Conservation (phyloP, 371 early-diverging fungal genomes). For the Apophysomyces trapeziformis region DNA sequence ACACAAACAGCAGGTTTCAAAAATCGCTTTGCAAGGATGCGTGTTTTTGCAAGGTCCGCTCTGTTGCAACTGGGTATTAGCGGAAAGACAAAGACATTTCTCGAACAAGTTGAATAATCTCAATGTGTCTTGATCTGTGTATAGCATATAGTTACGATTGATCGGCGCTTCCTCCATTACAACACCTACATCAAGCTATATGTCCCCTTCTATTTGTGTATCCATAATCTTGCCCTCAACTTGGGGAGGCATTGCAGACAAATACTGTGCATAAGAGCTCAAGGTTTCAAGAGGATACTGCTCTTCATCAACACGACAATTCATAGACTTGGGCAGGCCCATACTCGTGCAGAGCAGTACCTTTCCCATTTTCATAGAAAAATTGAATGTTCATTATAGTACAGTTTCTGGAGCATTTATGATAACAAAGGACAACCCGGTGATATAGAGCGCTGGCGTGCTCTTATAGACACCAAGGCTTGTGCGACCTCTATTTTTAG, state of each 20-base stretch:
- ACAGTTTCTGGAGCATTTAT: slow-evolving; percentile 15
- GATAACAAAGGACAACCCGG: slow-evolving; percentile 5
- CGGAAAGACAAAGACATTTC: no score
- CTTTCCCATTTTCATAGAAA: slow-evolving; percentile 22
- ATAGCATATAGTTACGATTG: no score
- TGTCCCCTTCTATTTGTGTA: no score
- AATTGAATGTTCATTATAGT: slow-evolving; percentile 19
- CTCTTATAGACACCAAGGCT: not conserved
- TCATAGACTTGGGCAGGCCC: slow-evolving; percentile 16
- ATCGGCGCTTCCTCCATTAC: no score
- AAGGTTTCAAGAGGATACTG: slow-evolving; percentile 22
- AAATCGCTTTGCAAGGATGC: no score
- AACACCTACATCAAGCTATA: no score
- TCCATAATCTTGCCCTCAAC: no score
- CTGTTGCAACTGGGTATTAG: no score
- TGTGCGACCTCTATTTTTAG: not conserved
- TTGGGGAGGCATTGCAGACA: not conserved
- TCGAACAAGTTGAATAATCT: no score
- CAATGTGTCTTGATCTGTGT: no score
- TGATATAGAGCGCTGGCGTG: slow-evolving; percentile 9
- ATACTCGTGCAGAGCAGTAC: slow-evolving; percentile 16
- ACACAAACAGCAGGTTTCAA: no score
- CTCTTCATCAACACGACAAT: slow-evolving; percentile 23
- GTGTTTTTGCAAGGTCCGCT: no score
- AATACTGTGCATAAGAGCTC: slow-evolving; percentile 25